phyloP scores from a whole-genome alignment of 2,329 filamentous ascomycete genomes.

The Emergomyces africanus region DNA sequence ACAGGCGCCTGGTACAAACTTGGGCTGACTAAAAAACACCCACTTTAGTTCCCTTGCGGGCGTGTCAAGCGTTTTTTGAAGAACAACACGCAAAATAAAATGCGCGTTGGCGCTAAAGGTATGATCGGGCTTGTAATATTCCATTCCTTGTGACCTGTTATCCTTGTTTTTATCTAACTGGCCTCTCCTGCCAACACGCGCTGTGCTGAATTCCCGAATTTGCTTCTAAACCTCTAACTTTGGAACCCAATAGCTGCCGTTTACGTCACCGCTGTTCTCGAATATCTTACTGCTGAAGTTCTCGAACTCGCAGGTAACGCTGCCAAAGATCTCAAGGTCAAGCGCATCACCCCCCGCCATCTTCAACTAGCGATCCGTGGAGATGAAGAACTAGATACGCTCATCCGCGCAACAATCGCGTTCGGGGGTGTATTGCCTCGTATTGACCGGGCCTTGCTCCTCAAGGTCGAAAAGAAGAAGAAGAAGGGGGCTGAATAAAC shows the following conservation, averaged over 20 bases:
- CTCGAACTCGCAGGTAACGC: conserved; percentile 97
- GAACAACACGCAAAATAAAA: conserved; percentile 98
- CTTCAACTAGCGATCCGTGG: conserved; percentile 95
- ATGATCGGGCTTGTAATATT: conserved; percentile 9
- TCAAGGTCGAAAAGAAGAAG: conserved; percentile 98
- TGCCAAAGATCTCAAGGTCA: conserved; percentile 98
- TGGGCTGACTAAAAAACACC: conserved; percentile 20
- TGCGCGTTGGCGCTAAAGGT: conserved; percentile 93
- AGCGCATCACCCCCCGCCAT: conserved; percentile 97
- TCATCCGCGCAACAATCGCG: conserved; percentile 95
- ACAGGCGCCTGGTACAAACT: background rate
- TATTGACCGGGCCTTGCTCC: conserved; percentile 91
- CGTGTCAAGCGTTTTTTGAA: conserved; percentile 99
- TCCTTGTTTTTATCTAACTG: background rate
- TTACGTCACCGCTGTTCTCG: conserved; percentile 94
- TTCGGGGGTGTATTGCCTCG: conserved; percentile 97
- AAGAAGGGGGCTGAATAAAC: conserved; percentile 48
- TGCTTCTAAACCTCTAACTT: background rate
- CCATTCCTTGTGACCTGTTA: background rate
- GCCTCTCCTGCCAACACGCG: background rate
- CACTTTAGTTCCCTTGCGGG: conserved; percentile 80
- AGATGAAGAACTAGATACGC: conserved; percentile 93
- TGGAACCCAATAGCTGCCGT: conserved; percentile 54
- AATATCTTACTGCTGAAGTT: conserved; percentile 96
- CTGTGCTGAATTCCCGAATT: background rate